A percentile compares a stretch with the other conserved stretches of the same genome.
These are phyloP conservation scores for Pelargonium nanum DNA, from an alignment of 345 rosid species.

Conservation along the genomic window DNA sequence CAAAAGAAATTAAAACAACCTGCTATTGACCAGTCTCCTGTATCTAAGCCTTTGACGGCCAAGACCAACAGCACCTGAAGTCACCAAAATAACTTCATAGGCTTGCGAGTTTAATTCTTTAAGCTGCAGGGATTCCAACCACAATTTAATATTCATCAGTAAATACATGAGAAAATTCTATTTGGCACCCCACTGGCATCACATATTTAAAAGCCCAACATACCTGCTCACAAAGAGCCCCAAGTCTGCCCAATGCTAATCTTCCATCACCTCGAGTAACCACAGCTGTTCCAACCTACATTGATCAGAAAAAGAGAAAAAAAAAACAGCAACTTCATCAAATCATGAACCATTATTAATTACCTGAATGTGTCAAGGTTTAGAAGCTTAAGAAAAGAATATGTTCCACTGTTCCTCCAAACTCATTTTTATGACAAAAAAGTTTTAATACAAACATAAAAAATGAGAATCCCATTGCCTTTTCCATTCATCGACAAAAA, in stretches of 20 bases:
- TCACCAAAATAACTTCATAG: conserved; percentile 39
- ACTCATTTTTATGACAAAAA: no score
- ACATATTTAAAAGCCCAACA: not conserved
- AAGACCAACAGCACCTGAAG: conserved; percentile 55
- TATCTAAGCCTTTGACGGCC: conserved; percentile 49
- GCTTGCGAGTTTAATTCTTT: conserved; percentile 40
- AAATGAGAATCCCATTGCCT: no score
- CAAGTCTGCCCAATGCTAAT: conserved; percentile 48
- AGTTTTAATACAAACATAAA: no score
- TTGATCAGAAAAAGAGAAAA: no score
- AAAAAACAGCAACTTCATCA: no score
- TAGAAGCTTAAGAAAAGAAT: no score
- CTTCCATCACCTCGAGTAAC: conserved; percentile 49
- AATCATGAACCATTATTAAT: no score
- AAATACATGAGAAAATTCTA: not conserved
- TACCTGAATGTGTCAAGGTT: no score
- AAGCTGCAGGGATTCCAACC: conserved; percentile 21
- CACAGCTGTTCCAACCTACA: conserved; percentile 58
- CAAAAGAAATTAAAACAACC: conserved; percentile 17
- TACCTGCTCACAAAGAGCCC: conserved; percentile 56
- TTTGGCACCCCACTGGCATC: no score
- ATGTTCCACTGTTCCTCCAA: no score
- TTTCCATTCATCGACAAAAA: no score
- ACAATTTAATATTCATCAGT: not conserved
- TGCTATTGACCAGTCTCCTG: conserved; percentile 43